These are phyloP conservation scores for Haplosporangium sp. DNA, from an alignment of 371 early-diverging fungal species.

Conservation along the genomic window DNA sequence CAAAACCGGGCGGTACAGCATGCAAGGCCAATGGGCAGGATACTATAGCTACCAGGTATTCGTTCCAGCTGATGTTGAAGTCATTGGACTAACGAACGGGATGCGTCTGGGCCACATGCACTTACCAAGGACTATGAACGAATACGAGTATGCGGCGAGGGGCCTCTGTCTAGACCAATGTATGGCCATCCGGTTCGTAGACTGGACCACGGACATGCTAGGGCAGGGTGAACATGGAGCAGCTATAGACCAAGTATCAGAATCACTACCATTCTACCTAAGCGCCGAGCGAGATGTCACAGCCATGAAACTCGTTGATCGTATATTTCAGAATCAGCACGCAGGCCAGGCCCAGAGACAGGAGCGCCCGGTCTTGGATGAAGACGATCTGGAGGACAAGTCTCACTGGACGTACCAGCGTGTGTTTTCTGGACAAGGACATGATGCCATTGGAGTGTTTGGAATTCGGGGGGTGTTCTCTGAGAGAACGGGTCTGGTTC, in stretches of 20 bases:
- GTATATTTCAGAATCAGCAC: too few species aligned
- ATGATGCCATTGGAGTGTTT: conserved; percentile 15
- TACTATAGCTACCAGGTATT: conserved; percentile 15
- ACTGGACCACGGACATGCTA: conserved; percentile 8
- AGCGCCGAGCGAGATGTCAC: background rate
- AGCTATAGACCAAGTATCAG: background rate
- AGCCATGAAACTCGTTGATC: background rate
- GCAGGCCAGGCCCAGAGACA: too few species aligned
- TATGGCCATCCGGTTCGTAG: conserved; percentile 10
- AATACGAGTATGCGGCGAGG: conserved; percentile 6
- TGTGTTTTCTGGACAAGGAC: conserved; percentile 25
- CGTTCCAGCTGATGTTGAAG: background rate
- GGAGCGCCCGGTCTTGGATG: background rate
- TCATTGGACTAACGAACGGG: background rate
- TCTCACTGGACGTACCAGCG: conserved; percentile 20
- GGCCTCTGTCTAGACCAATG: conserved; percentile 10
- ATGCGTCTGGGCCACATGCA: background rate
- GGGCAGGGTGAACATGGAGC: background rate
- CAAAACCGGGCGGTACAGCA: background rate
- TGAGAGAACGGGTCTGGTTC: conserved; percentile 17
- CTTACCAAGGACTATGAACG: background rate
- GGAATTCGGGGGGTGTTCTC: conserved; percentile 22
- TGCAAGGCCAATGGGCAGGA: conserved; percentile 16
- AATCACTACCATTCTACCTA: background rate
- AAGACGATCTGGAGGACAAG: conserved; percentile 6